phyloP scores from a whole-genome alignment of 352 stramenopile genomes.

The Phytophthora cactorum region DNA sequence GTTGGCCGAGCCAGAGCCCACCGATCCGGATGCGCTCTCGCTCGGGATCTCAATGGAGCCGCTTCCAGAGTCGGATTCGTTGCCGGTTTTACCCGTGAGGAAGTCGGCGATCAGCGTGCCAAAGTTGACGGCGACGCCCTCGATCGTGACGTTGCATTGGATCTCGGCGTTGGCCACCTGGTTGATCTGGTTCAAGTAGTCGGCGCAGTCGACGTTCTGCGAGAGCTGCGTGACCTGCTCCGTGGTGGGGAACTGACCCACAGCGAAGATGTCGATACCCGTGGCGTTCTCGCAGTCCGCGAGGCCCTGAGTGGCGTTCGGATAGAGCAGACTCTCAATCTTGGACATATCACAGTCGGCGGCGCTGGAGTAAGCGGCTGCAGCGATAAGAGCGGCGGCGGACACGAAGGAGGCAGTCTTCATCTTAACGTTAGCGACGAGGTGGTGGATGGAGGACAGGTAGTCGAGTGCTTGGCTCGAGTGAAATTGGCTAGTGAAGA shows the following conservation, averaged over 20 bases:
- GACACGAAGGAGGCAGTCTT: constrained; percentile 35
- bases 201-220: constrained; percentile 60
- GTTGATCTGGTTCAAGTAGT: constrained; percentile 80
- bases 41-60: constrained; percentile 38
- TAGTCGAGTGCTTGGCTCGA: constrained; percentile 28
- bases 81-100: constrained; percentile 69
- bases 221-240: constrained; percentile 63
- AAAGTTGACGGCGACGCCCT: constrained; percentile 53
- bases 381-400: constrained; percentile 25
- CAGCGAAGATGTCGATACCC: constrained; percentile 63
- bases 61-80: constrained; percentile 55
- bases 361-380: constrained; percentile 33
- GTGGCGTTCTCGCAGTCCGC: constrained; percentile 47
- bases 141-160: constrained; percentile 61
- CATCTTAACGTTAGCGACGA: constrained; percentile 19
- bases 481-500: constrained; percentile 33
- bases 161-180: constrained; percentile 66
- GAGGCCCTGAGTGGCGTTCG: constrained; percentile 64
- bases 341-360: constrained; percentile 56
- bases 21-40: constrained; percentile 27
- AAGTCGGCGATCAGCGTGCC: constrained; percentile 58
- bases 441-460: background rate
- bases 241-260: constrained; percentile 52
- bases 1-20: constrained; percentile 7
- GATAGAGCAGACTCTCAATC: constrained; percentile 61